A percentile compares a stretch with the other conserved stretches of the same genome.
Evolutionary conservation across 768 basidiomycete genomes (phyloP).

Genomic region (Pleurotus pulmonarius): DNA sequence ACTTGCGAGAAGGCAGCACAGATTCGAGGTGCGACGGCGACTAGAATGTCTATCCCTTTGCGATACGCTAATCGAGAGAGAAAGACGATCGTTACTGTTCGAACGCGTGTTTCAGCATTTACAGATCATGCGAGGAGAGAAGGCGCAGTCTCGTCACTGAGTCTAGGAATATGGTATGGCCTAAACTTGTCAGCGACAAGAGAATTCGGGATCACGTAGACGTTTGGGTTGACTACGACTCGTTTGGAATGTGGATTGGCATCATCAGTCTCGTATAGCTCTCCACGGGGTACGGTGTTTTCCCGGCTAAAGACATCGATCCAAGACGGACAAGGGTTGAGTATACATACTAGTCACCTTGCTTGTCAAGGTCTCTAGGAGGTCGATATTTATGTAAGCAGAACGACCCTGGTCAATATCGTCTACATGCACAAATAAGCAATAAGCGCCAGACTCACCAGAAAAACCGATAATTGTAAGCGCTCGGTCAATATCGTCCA

Average conservation of each 20-base stretch:
- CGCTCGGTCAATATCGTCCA: no score
- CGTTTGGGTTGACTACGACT: constrained; percentile 48
- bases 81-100: constrained; percentile 84
- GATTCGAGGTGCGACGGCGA: constrained; percentile 87
- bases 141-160: constrained; percentile 54
- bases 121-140: neutral
- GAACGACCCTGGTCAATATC: no score
- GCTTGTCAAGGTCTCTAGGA: no score
- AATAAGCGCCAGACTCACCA: no score
- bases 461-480: no score
- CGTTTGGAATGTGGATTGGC: constrained; percentile 29
- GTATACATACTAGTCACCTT: no score
- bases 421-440: no score
- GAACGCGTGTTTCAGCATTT: neutral
- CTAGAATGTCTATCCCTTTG: constrained; percentile 94
- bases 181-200: constrained; percentile 83
- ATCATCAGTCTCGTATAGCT: constrained; percentile 57
- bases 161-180: constrained; percentile 45
- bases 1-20: constrained; percentile 85
- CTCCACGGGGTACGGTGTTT: constrained; percentile 88
- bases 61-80: constrained; percentile 89
- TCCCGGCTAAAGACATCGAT: constrained; percentile 63
- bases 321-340: no score
- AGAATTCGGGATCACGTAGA: constrained; percentile 94
- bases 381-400: no score